phyloP scores from a whole-genome alignment of 2,329 filamentous ascomycete genomes.

The Aspergillus ruber region DNA sequence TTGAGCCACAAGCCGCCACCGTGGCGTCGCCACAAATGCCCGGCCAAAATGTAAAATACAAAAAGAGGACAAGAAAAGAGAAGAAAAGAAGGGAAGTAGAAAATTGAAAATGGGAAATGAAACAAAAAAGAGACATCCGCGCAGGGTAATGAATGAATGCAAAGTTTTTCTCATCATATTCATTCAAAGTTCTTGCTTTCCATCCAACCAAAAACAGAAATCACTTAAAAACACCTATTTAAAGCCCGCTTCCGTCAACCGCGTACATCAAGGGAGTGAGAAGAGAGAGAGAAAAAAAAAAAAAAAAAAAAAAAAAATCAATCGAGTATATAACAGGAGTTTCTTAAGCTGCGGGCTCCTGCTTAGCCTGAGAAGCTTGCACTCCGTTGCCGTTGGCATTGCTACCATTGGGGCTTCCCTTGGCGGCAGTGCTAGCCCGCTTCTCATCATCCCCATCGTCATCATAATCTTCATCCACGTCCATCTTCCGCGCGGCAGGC shows the following conservation, averaged over 20 bases:
- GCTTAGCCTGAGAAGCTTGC: conserved; percentile 25
- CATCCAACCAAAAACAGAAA: neutral
- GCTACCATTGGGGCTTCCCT: conserved; percentile 30
- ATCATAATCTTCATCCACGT: conserved; percentile 95
- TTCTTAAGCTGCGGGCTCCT: conserved; percentile 22
- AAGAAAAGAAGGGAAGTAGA: conserved; percentile 3
- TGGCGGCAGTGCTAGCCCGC: conserved; percentile 28
- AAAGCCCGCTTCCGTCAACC: neutral
- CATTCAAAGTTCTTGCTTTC: conserved; percentile 3
- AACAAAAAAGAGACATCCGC: conserved; percentile 5
- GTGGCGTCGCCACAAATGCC: conserved; percentile 1
- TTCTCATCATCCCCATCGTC: conserved; percentile 85
- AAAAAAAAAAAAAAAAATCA: too few relatives aligned
- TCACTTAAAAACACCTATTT: neutral
- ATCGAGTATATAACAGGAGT: neutral
- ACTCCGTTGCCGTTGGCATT: conserved; percentile 22
- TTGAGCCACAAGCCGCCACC: conserved; percentile 1
- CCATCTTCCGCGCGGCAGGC: conserved; percentile 88
- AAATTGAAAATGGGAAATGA: conserved; percentile 1
- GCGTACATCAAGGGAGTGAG: neutral
- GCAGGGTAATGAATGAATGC: conserved; percentile 1
- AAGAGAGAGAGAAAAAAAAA: too few relatives aligned
- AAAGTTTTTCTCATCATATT: neutral
- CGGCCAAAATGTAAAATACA: conserved; percentile 16
- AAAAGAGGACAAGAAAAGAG: conserved; percentile 2